Conservation (phyloP, 257 asterid genomes). For the Cinchona pubescens region DNA sequence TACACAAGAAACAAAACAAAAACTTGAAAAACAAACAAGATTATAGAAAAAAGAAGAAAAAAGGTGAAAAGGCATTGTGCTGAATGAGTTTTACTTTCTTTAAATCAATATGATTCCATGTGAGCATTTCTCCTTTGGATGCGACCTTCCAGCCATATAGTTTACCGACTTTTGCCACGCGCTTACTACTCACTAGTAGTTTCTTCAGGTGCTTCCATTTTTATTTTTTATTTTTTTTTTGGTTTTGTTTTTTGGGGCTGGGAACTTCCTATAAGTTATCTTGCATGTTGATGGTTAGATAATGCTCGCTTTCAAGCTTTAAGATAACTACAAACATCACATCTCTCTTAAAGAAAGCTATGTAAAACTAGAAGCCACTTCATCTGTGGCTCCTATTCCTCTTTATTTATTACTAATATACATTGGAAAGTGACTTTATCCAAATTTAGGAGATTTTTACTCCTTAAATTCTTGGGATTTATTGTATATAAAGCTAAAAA, state of each 20-base stretch:
- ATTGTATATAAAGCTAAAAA: background rate
- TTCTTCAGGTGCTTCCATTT: background rate
- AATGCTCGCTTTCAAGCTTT: conserved; percentile 4
- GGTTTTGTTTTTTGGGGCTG: too few relatives aligned
- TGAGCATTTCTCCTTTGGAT: conserved; percentile 30
- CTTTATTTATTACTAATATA: background rate
- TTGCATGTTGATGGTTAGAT: conserved; percentile 10
- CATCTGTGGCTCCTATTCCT: conserved; percentile 13
- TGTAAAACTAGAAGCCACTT: background rate
- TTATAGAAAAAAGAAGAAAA: background rate
- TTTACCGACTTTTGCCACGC: conserved; percentile 31
- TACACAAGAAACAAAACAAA: too few relatives aligned
- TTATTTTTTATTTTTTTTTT: too few relatives aligned
- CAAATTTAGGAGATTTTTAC: background rate
- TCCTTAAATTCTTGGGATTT: conserved; percentile 14
- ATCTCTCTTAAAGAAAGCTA: background rate
- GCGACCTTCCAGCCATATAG: conserved; percentile 28
- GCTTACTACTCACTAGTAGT: background rate
- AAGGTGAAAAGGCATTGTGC: conserved; percentile 2
- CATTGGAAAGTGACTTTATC: background rate
- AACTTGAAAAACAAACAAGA: background rate
- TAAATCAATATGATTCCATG: conserved; percentile 32
- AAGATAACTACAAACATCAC: background rate
- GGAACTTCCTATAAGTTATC: conserved; percentile 1
- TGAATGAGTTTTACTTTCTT: background rate